Conservation (phyloP, 768 basidiomycete species). For the Punctularia strigosozonata region DNA sequence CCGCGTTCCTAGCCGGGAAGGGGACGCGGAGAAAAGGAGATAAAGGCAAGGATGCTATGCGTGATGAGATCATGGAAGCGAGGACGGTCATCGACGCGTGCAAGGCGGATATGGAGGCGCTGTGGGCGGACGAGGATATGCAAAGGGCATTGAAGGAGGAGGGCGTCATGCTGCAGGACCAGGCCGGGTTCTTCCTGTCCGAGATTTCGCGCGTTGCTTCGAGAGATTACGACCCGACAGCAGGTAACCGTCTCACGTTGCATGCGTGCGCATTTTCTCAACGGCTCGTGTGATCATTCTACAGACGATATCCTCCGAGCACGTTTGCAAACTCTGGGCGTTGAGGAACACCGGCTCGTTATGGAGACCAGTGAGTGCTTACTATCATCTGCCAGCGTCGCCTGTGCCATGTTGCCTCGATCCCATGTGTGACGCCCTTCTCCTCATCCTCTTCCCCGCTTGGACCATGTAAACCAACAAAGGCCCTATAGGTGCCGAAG, state of each 20-base stretch:
- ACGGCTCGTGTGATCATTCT: background rate
- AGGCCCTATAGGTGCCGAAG: conserved; percentile 9
- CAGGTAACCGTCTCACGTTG: conserved; percentile 27
- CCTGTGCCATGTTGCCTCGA: background rate
- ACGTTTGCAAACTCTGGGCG: conserved; percentile 50
- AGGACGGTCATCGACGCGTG: conserved; percentile 39
- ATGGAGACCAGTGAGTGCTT: conserved; percentile 29
- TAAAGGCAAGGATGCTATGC: background rate
- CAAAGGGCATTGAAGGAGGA: conserved; percentile 28
- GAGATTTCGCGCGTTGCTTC: conserved; percentile 39
- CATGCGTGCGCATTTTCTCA: background rate
- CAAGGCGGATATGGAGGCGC: conserved; percentile 35
- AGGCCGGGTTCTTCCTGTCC: conserved; percentile 56
- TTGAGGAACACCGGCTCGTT: conserved; percentile 48
- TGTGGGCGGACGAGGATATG: conserved; percentile 40
- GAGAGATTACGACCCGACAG: conserved; percentile 38
- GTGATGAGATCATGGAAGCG: conserved; percentile 29
- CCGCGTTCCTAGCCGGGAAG: conserved; percentile 21
- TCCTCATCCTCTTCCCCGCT: background rate
- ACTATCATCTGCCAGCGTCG: background rate
- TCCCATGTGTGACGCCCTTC: background rate
- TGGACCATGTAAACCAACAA: no score
- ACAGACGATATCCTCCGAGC: conserved; percentile 54
- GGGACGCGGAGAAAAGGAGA: conserved; percentile 9
- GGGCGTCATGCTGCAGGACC: conserved; percentile 39